phyloP scores from a whole-genome alignment of 2,329 filamentous ascomycete genomes.

The Penicillium sp. region DNA sequence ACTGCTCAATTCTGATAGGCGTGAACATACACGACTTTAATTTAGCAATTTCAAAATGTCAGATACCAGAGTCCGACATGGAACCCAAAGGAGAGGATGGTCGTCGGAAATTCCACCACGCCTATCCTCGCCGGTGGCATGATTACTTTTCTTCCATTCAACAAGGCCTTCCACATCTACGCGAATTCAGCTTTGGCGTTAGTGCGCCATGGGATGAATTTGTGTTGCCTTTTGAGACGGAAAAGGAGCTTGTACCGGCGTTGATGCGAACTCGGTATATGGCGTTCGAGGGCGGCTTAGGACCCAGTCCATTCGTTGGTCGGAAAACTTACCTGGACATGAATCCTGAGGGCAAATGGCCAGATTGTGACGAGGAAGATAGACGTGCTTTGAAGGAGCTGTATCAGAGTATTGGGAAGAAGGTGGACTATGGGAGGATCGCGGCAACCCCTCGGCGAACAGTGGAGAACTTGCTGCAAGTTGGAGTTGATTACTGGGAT shows the following conservation, averaged over 20 bases:
- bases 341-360: not conserved
- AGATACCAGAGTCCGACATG: not conserved
- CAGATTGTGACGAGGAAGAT: conserved; percentile 16
- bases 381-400: conserved; percentile 13
- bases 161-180: conserved; percentile 15
- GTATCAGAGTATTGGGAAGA: conserved; percentile 16
- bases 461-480: not conserved
- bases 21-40: not conserved
- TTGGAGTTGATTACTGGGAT: not conserved
- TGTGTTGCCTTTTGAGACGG: conserved; percentile 19
- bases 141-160: conserved; percentile 22
- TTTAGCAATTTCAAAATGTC: not conserved
- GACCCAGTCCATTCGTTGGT: conserved; percentile 19
- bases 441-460: not conserved
- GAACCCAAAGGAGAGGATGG: not conserved
- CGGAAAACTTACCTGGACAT: not conserved
- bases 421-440: not conserved
- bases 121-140: conserved; percentile 16
- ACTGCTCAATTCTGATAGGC: conserved; percentile 39
- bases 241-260: conserved; percentile 12
- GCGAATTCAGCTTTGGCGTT: conserved; percentile 18
- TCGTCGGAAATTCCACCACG: conserved; percentile 4
- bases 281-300: conserved; percentile 19
- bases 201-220: not conserved
- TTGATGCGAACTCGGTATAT: conserved; percentile 18